Evolutionary conservation across 192 early-diverging fungal genomes (phyloP).

Genomic region (Coemansia sp.): DNA sequence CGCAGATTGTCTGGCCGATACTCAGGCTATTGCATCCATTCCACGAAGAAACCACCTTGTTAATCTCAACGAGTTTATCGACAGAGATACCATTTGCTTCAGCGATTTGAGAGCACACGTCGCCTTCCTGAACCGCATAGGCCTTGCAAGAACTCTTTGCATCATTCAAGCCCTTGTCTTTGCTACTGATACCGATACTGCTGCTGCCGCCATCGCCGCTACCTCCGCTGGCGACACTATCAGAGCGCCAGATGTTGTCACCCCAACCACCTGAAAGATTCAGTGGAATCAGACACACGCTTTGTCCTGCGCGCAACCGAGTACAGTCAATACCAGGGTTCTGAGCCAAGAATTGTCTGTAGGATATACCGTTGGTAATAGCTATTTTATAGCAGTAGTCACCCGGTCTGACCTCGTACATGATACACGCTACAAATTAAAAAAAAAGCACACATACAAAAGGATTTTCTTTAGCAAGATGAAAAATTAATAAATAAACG

Average conservation of each 20-base stretch:
- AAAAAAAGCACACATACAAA: background rate
- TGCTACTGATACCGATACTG: no score
- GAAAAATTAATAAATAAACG: no score
- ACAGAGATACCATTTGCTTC: constrained; percentile 14
- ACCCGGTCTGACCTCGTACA: constrained; percentile 46
- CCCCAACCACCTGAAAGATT: background rate
- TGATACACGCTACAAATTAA: constrained; percentile 23
- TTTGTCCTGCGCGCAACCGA: constrained; percentile 24
- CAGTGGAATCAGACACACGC: constrained; percentile 40
- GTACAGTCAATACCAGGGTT: constrained; percentile 48
- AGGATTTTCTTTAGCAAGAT: no score
- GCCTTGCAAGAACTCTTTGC: constrained; percentile 11
- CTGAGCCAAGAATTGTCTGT: constrained; percentile 36
- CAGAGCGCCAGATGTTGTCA: no score
- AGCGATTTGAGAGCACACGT: constrained; percentile 42
- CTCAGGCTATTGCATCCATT: constrained; percentile 25
- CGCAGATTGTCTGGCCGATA: constrained; percentile 34
- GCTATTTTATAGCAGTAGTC: constrained; percentile 58
- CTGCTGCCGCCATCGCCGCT: no score
- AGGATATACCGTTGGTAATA: constrained; percentile 29
- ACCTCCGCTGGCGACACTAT: no score
- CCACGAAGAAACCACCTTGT: constrained; percentile 17
- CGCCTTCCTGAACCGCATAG: constrained; percentile 39
- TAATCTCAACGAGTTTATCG: constrained; percentile 16
- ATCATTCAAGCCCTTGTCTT: background rate